Conservation (phyloP, 169 alveolate species). For the Eimeria praecox region DNA sequence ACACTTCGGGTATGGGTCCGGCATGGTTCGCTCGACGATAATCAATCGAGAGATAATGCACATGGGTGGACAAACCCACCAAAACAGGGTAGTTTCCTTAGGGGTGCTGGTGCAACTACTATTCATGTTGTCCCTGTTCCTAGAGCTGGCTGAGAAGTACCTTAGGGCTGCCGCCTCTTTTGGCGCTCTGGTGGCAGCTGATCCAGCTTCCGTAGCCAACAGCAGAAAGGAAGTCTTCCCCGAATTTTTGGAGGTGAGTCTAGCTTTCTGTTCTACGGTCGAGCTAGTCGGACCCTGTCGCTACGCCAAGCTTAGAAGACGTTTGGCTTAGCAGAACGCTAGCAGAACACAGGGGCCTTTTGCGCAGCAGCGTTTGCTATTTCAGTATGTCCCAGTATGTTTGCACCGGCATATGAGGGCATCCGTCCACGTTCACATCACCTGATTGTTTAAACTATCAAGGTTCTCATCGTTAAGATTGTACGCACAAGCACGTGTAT, state of each 20-base stretch:
- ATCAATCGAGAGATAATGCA: not conserved
- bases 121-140: not conserved
- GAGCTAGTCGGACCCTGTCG: not conserved
- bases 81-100: not conserved
- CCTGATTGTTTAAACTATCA: no score
- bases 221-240: conserved; percentile 57
- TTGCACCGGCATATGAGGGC: not conserved
- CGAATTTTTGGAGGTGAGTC: conserved; percentile 29
- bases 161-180: not conserved
- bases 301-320: not conserved
- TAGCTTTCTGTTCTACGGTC: not conserved
- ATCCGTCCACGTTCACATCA: not conserved
- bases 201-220: conserved; percentile 22
- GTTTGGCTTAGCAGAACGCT: not conserved
- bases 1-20: conserved; percentile 22
- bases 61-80: not conserved
- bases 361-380: not conserved
- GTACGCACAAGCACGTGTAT: not conserved
- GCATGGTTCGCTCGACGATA: not conserved
- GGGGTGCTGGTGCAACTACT: not conserved
- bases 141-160: conserved; percentile 58
- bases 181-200: conserved; percentile 57
- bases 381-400: not conserved
- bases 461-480: not conserved
- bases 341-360: not conserved